Base-by-base conservation (phyloP, 371 early-diverging fungal genomes). In the Vavraia culicis region DNA sequence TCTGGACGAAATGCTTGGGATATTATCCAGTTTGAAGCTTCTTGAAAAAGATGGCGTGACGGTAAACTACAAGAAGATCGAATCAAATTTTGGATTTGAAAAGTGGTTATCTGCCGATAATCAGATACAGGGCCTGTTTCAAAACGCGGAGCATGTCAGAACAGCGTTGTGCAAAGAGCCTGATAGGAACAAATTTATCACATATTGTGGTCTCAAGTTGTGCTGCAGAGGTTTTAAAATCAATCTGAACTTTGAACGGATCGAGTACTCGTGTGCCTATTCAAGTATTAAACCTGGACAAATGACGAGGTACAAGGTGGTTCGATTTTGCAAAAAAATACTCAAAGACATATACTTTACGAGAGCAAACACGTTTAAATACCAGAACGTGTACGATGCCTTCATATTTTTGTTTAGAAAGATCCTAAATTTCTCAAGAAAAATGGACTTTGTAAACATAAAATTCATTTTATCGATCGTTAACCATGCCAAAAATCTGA, bases 151-250 rank as follows among this genome's bases (percentile, higher is more conserved):
- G 34, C 18, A 54, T 39, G 5, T 36, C 21, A 4, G 20, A 48
- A 9, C 33, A 19, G 7, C n/a, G 18, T 11, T 10, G 19, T 18
- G 18, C 27, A 8, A 48, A 35, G 5, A 27, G 22, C 15, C 34
- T 15, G 9, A 11, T 40, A 23, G 34, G n/a, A 18, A 42, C 27
- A 37, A 41, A 14, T 38, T 36, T 13, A 23, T 62, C 0, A 32
- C 5, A n/a, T 62, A 46, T 54, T 62, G 59, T 40, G 59, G 59
- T 35, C 15, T 54, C 19, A 59, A 56, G 15, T 54, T 62, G 20
- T 54, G 14, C 37, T 9, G 43, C 7, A 23, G 21, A 13, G 50
- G 41, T 1, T 27, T 15, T 43, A 31, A 9, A 34, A 27, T 59
- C n/a, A 59, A 58, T 14, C 23, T 27, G 11, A 41, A 21, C 18